Evolutionary conservation across 1,139 yeast species (phyloP), one percentile per base, ranked within the genome.

Genomic region (Pichia sp.): DNA sequence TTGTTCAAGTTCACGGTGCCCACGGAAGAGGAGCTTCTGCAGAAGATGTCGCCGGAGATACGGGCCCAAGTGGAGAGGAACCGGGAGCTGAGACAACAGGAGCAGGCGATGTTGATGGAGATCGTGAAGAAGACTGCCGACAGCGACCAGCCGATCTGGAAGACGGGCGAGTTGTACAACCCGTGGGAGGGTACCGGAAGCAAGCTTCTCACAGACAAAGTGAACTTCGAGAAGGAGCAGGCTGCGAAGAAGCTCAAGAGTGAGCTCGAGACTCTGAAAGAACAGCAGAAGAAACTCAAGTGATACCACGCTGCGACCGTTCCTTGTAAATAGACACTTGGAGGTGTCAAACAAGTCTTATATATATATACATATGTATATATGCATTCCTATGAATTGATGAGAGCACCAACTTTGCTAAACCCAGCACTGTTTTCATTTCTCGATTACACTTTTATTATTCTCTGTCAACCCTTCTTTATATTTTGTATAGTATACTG

Each of bases 141-240:
- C 3, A 82, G 90, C 23, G 76, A 81, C 61, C 88, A 85, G 54
- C 95, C 95, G 0, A 80, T 87, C 49, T 87, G 95, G 95, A 84
- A 80, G 67, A 82, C 95, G 0, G 95, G 92, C 0, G 75, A 81
- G 1, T 78, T 87, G 50, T 74, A 75, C 49, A 78, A 85, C 1
- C 95, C 95, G 0, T 85, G 82, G 75, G 89, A 64, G 45, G 59
- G 61, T 66, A 59, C 72, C 30, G 73, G 75, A 1, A 71, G 73
- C 50, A 70, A 79, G 54, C 36, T 65, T 19, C 53, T 69, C n/a
- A 77, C 80, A 30, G 75, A 80, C 63, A 74, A 77, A 54, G 81
- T 80, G 53, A 71, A 72, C 51, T 79, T 79, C 59, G 81, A 81
- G 60, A 73, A 72, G 60, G 71, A 76, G 45, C 67, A 72, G 51